Evolutionary conservation across 345 rosid species (phyloP).

Genomic region (Limnanthes douglasii): DNA sequence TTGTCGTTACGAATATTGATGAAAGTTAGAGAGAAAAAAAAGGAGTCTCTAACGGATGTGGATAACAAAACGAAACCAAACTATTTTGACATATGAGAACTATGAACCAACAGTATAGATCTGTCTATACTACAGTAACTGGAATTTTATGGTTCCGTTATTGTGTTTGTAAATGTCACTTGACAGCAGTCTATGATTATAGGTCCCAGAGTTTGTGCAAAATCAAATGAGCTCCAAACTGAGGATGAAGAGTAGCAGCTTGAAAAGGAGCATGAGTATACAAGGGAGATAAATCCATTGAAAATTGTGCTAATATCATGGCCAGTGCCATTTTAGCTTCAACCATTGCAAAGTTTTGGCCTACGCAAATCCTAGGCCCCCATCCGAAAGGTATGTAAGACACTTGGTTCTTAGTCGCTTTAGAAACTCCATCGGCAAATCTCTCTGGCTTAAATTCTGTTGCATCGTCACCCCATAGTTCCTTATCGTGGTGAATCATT

Average conservation of each 20-base stretch:
- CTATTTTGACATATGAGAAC: too few relatives aligned
- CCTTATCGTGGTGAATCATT: slow-evolving; percentile 20
- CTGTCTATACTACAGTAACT: too few relatives aligned
- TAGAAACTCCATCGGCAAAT: slow-evolving; percentile 14
- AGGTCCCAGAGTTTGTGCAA: slow-evolving; percentile 11
- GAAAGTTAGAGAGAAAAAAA: too few relatives aligned
- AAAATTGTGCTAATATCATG: slow-evolving; percentile 22
- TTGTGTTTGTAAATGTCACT: too few relatives aligned
- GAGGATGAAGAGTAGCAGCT: slow-evolving; percentile 24
- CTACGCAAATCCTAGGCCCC: slow-evolving; percentile 39
- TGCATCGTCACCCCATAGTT: slow-evolving; percentile 25
- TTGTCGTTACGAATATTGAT: too few relatives aligned
- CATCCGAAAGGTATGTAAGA: slow-evolving; percentile 28
- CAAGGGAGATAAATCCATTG: slow-evolving; percentile 25
- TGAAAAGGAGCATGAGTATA: slow-evolving; percentile 35
- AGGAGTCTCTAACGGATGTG: too few relatives aligned
- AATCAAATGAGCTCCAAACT: slow-evolving; percentile 27
- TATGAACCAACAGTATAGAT: too few relatives aligned
- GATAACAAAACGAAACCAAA: too few relatives aligned
- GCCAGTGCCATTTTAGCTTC: slow-evolving; percentile 32
- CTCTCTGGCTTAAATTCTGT: slow-evolving; percentile 22
- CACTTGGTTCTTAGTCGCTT: slow-evolving; percentile 26
- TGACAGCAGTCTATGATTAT: too few relatives aligned
- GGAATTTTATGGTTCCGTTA: too few relatives aligned
- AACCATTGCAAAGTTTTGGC: slow-evolving; percentile 30